phyloP scores from a whole-genome alignment of 768 basidiomycete species.

The Phlebiopsis flavidoalba region DNA sequence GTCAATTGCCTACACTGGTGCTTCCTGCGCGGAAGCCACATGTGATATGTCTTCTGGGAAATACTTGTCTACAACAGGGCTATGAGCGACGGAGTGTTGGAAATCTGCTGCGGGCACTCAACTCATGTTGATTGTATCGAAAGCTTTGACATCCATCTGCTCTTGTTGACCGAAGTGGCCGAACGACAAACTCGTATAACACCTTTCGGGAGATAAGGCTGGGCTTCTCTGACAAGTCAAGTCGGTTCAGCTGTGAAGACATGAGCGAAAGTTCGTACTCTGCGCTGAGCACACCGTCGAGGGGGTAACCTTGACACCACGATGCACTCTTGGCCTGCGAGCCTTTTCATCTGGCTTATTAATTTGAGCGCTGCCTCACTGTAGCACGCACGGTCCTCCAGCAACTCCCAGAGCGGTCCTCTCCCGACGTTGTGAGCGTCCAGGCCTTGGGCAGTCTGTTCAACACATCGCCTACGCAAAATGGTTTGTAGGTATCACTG shows the following conservation, averaged over 20 bases:
- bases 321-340: slow-evolving; percentile 57
- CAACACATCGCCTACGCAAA: slow-evolving; percentile 43
- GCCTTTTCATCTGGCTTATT: slow-evolving; percentile 32
- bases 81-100: not conserved
- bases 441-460: slow-evolving; percentile 29
- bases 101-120: slow-evolving; percentile 16
- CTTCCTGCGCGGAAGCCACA: slow-evolving; percentile 84
- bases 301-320: slow-evolving; percentile 25
- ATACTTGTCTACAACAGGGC: slow-evolving; percentile 45
- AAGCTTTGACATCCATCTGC: slow-evolving; percentile 43
- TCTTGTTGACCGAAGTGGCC: slow-evolving; percentile 58
- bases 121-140: slow-evolving; percentile 59
- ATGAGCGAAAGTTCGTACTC: slow-evolving; percentile 9
- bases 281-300: slow-evolving; percentile 6
- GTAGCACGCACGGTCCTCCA: slow-evolving; percentile 75
- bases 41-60: slow-evolving; percentile 55
- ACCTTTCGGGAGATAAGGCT: slow-evolving; percentile 58
- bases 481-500: slow-evolving; percentile 37
- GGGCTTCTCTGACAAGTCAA: slow-evolving; percentile 40
- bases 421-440: slow-evolving; percentile 61
- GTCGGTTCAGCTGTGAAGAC: not conserved
- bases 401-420: slow-evolving; percentile 75
- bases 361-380: slow-evolving; percentile 48
- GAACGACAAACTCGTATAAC: slow-evolving; percentile 42
- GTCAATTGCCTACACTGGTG: slow-evolving; percentile 85